phyloP scores from a whole-genome alignment of 148 eudicot genomes.

The Polygonum maritimum region DNA sequence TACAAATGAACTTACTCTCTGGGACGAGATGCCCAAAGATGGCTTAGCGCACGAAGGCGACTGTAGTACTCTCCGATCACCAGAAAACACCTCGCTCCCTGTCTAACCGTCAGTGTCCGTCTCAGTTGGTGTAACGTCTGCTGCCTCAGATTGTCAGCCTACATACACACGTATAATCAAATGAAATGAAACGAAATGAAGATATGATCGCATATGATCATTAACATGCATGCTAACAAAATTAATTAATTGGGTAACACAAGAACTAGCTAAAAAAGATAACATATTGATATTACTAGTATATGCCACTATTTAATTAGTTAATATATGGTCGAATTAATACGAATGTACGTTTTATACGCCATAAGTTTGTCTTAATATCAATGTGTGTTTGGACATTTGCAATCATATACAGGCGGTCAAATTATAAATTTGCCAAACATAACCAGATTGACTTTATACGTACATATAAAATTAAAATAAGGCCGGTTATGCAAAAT shows the following conservation, averaged over 20 bases:
- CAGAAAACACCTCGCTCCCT: conserved; percentile 81
- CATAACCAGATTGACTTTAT: background rate
- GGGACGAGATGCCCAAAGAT: conserved; percentile 92
- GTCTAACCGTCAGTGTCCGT: conserved; percentile 73
- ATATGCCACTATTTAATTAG: no score
- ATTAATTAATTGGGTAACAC: no score
- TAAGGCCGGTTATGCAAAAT: background rate
- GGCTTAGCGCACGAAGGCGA: conserved; percentile 88
- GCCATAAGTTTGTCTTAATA: background rate
- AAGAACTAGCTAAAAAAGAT: no score
- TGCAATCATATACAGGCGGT: conserved; percentile 20
- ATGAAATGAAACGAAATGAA: background rate
- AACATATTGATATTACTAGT: no score
- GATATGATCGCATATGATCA: background rate
- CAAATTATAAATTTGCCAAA: background rate
- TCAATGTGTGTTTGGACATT: conserved; percentile 24
- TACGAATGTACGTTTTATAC: background rate
- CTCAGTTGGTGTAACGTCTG: conserved; percentile 83
- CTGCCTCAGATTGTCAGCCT: conserved; percentile 96
- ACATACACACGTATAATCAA: conserved; percentile 9
- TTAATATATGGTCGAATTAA: no score
- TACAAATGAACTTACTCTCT: conserved; percentile 54
- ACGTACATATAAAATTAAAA: background rate
- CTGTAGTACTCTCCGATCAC: conserved; percentile 85
- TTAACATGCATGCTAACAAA: background rate